Evolutionary conservation across 139 green algal species (phyloP), one percentile per base, ranked within the genome.

Genomic region (Pseudopediastrum boryanum): DNA sequence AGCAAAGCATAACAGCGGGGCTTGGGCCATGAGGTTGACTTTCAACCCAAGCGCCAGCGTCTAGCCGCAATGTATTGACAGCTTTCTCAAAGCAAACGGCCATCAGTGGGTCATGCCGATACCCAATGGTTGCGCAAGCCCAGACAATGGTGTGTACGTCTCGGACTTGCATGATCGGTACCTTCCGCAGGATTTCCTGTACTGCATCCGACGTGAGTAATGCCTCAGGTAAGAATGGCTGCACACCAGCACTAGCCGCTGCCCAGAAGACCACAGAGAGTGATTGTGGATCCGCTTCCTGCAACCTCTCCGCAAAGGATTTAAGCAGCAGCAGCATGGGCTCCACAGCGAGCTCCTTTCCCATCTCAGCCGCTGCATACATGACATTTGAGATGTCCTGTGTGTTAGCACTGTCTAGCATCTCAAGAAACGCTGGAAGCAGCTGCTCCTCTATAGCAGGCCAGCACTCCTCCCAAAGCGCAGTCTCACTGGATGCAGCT

Each of bases 61-160:
- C 23, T 31, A 23, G 36, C 16, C 44, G 62, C 62, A 50, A 38
- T 38, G n/a, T n/a, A n/a, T n/a, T n/a, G n/a, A n/a, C n/a, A n/a
- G n/a, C n/a, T n/a, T n/a, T n/a, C n/a, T n/a, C n/a, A n/a, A 70
- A 25, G 36, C 43, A 38, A 2, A 5, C 3, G n/a, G 2, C 58
- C 27, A 66, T 29, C n/a, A 66, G 58, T 31, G 21, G 58, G 21
- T 66, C 58, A 66, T 66, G 31, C 58, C 58, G 36, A 31, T 66
- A 31, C 31, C n/a, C 25, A 29, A 66, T 29, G 31, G 38, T 31
- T 41, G 58, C 58, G 38, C 58, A 66, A n/a, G 58, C 58, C 58
- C 36, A 12, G 4, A 31, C 58, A 41, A 12, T 66, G 58, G 36
- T 66, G 1, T 29, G 10, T 31, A 66, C 31, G 4, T 39, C 6